Percentiles rank a stretch among this genome's conserved stretches.
Evolutionary conservation across 306 rosid genomes (phyloP).

Genomic region (Begonia peltatifolia): DNA sequence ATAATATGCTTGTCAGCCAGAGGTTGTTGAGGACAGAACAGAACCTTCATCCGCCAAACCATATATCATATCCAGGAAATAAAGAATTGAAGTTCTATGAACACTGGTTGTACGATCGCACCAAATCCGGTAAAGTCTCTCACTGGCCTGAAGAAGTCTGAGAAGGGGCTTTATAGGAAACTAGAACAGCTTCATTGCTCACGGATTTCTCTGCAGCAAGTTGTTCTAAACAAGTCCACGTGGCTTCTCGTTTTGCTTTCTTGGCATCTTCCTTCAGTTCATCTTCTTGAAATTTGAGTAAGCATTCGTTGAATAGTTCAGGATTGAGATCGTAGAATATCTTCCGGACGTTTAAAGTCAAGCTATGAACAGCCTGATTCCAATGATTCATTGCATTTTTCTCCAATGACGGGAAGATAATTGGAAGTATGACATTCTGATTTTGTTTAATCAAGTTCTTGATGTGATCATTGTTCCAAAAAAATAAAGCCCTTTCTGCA

Average conservation of each 20-base stretch:
- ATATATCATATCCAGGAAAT: no score
- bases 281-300: constrained; percentile 39
- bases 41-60: no score
- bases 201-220: constrained; percentile 38
- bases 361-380: constrained; percentile 55
- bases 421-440: constrained; percentile 41
- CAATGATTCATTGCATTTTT: constrained; percentile 44
- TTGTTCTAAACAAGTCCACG: constrained; percentile 49
- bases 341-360: constrained; percentile 43
- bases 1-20: no score
- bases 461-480: constrained; percentile 65
- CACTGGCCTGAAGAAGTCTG: constrained; percentile 7
- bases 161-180: constrained; percentile 11
- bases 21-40: no score
- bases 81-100: no score
- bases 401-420: constrained; percentile 66
- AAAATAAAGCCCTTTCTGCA: constrained; percentile 63
- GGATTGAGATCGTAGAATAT: constrained; percentile 47
- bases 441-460: constrained; percentile 49
- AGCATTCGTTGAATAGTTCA: constrained; percentile 44
- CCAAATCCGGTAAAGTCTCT: not conserved
- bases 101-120: not conserved
- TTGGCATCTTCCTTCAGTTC: constrained; percentile 29
- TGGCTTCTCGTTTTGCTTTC: constrained; percentile 27
- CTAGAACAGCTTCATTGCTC: constrained; percentile 23